phyloP scores from a whole-genome alignment of 1,284 basidiomycete genomes.

The Heterobasidion annosum region DNA sequence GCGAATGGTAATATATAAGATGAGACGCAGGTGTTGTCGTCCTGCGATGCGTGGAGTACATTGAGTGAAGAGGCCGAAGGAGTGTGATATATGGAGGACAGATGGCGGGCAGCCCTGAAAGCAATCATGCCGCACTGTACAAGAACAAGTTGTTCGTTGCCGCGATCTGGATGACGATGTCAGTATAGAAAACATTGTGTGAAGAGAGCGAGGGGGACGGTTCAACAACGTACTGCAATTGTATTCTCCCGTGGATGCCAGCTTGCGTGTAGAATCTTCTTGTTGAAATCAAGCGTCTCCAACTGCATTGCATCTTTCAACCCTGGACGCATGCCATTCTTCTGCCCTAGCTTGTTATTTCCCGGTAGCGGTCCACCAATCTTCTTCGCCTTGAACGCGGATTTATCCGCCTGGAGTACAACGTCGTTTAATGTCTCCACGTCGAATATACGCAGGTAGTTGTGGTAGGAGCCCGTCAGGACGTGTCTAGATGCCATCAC shows the following conservation, averaged over 20 bases:
- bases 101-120: slow-evolving; percentile 19
- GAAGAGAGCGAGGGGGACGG: neutral
- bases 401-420: slow-evolving; percentile 97
- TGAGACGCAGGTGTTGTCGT: neutral
- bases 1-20: neutral
- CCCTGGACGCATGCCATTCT: slow-evolving; percentile 61
- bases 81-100: slow-evolving; percentile 11
- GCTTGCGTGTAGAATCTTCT: slow-evolving; percentile 97
- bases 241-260: slow-evolving; percentile 98
- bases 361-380: slow-evolving; percentile 76
- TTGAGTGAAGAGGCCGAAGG: slow-evolving; percentile 4
- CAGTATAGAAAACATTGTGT: neutral
- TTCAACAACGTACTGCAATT: slow-evolving; percentile 67
- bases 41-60: slow-evolving; percentile 1
- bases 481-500: slow-evolving; percentile 56
- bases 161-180: slow-evolving; percentile 57
- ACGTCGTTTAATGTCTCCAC: slow-evolving; percentile 86
- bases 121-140: slow-evolving; percentile 72
- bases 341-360: slow-evolving; percentile 48
- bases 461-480: slow-evolving; percentile 97
- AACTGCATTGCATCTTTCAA: slow-evolving; percentile 82
- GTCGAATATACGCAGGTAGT: slow-evolving; percentile 99
- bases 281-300: slow-evolving; percentile 95
- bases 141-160: slow-evolving; percentile 92
- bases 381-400: slow-evolving; percentile 99